Percentiles rank a stretch among this genome's conserved stretches.
Conservation (phyloP, 2,329 filamentous ascomycete genomes). For the Sphaerulina vaccinii region DNA sequence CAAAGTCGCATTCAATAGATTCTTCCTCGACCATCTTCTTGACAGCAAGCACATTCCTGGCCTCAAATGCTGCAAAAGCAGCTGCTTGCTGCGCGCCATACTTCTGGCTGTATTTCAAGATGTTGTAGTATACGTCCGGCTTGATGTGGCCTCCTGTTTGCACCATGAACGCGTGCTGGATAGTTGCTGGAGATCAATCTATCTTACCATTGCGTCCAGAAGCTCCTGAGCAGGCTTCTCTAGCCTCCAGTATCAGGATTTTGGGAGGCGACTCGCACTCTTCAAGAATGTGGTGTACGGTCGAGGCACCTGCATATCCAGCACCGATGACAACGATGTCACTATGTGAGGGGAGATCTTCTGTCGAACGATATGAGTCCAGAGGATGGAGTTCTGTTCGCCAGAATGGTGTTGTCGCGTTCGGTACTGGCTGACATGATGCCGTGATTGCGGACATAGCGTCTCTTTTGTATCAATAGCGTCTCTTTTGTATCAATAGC, state of each 20-base stretch:
- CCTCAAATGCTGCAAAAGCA: slow-evolving; percentile 7
- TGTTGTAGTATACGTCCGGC: slow-evolving; percentile 9
- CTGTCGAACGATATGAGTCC: slow-evolving; percentile 61
- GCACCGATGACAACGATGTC: slow-evolving; percentile 28
- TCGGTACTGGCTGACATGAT: background rate
- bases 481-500: background rate
- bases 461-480: background rate
- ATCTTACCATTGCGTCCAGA: slow-evolving; percentile 26
- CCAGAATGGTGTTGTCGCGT: slow-evolving; percentile 42
- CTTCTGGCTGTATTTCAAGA: slow-evolving; percentile 3
- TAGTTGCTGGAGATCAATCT: background rate
- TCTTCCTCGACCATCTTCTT: slow-evolving; percentile 37
- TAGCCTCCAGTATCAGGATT: slow-evolving; percentile 24
- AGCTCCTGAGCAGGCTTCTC: slow-evolving; percentile 26
- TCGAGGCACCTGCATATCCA: slow-evolving; percentile 24
- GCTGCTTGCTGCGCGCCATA: slow-evolving; percentile 30
- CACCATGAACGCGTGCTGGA: background rate
- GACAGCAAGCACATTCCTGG: slow-evolving; percentile 17
- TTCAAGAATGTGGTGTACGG: slow-evolving; percentile 23
- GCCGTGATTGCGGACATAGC: background rate
- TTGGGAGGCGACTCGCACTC: background rate
- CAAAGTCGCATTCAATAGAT: slow-evolving; percentile 46
- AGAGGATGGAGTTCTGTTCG: slow-evolving; percentile 39
- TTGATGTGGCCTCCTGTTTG: slow-evolving; percentile 17
- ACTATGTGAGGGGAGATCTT: slow-evolving; percentile 44